A percentile compares a stretch with the other conserved stretches of the same genome.
These are phyloP conservation scores for Delonix regia DNA, from an alignment of 306 rosid species.

Conservation along the genomic window DNA sequence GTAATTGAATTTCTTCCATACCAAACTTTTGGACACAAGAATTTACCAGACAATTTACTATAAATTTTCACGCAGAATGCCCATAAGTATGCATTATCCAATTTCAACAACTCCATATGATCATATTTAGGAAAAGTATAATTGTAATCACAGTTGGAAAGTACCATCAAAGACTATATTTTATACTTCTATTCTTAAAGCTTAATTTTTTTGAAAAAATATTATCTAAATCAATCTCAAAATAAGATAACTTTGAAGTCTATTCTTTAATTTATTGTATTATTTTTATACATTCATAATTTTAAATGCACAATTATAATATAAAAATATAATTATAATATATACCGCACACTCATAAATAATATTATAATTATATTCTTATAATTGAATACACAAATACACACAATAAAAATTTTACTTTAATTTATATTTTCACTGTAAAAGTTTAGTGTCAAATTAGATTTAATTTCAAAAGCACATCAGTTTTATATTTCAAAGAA, in stretches of 20 bases:
- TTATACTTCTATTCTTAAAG: background rate
- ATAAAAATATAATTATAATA: too few species aligned
- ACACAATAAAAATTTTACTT: too few species aligned
- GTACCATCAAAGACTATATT: background rate
- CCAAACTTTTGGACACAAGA: slow-evolving; percentile 13
- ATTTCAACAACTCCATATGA: background rate
- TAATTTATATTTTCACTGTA: too few species aligned
- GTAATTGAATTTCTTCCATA: background rate
- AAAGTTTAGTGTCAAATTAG: too few species aligned
- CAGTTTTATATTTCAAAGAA: too few species aligned
- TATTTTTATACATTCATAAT: too few species aligned
- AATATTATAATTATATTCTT: too few species aligned
- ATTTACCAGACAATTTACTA: background rate
- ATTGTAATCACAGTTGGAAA: background rate
- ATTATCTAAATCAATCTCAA: background rate
- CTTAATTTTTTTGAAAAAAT: background rate
- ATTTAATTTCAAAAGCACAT: too few species aligned
- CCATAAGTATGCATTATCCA: slow-evolving; percentile 2
- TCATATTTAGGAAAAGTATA: background rate
- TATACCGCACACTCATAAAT: too few species aligned
- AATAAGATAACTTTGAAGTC: too few species aligned
- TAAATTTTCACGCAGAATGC: background rate
- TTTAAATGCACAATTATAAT: too few species aligned
- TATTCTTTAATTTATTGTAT: background rate
- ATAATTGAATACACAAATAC: too few species aligned